Conservation (phyloP, 1,284 basidiomycete genomes). For the Puccinia hordei region DNA sequence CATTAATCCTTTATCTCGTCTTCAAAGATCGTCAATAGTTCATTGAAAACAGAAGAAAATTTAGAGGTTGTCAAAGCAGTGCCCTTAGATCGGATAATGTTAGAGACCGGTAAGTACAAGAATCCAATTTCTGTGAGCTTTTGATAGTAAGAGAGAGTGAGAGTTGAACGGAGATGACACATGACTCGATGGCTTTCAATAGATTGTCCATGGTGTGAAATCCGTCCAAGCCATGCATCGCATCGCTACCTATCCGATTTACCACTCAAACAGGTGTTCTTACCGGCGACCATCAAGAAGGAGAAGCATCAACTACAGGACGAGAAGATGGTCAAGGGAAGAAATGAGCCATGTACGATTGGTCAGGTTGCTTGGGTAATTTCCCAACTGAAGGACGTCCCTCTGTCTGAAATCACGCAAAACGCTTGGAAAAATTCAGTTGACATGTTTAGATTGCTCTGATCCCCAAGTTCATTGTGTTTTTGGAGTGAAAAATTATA, state of each 20-base stretch:
- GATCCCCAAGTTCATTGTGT: slow-evolving; percentile 60
- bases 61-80: slow-evolving; percentile 68
- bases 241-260: slow-evolving; percentile 65
- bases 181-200: slow-evolving; percentile 6
- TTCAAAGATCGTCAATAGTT: slow-evolving; percentile 62
- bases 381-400: slow-evolving; percentile 65
- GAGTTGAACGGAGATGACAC: neutral
- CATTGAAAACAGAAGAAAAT: slow-evolving; percentile 76
- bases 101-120: slow-evolving; percentile 71
- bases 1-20: slow-evolving; percentile 4
- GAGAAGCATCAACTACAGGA: slow-evolving; percentile 64
- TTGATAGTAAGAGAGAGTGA: neutral
- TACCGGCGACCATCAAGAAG: slow-evolving; percentile 66
- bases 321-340: slow-evolving; percentile 70
- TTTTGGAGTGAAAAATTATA: no score
- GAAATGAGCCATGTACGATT: slow-evolving; percentile 76
- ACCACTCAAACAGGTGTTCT: slow-evolving; percentile 3
- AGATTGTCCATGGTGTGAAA: slow-evolving; percentile 63
- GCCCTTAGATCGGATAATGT: slow-evolving; percentile 69
- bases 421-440: slow-evolving; percentile 71
- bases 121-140: neutral
- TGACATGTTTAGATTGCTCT: slow-evolving; percentile 64
- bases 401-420: slow-evolving; percentile 68
- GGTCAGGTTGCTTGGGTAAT: slow-evolving; percentile 78
- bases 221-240: slow-evolving; percentile 76